Conservation (phyloP, 2,329 filamentous ascomycete species). For the Aspergillus tamarii region DNA sequence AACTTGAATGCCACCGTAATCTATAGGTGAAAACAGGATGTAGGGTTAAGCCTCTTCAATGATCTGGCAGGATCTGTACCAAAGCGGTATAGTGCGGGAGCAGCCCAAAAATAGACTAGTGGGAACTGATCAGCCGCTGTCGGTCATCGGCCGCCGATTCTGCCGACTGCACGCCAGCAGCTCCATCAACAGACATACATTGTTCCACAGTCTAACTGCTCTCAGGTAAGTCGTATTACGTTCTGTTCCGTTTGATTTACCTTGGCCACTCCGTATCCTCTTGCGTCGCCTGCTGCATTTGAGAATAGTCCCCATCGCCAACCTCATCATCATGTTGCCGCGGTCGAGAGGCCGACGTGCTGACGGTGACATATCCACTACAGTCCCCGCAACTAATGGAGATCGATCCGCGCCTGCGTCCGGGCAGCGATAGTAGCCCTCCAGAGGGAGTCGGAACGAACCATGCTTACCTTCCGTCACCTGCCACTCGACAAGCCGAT, state of each 20-base stretch:
- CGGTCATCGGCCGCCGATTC: conserved; percentile 9
- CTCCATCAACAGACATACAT: background rate
- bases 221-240: background rate
- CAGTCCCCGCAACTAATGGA: conserved; percentile 32
- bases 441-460: conserved; percentile 13
- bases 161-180: conserved; percentile 1
- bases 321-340: background rate
- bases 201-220: background rate
- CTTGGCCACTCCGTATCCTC: background rate
- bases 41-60: no score
- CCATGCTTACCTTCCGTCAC: conserved; percentile 14
- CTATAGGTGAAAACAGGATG: no score
- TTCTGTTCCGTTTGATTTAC: background rate
- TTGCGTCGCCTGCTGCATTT: background rate
- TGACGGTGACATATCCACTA: conserved; percentile 14
- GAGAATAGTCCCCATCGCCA: background rate
- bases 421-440: conserved; percentile 21
- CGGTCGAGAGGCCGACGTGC: conserved; percentile 2
- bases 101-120: background rate
- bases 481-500: conserved; percentile 14
- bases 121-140: background rate
- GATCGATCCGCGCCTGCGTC: conserved; percentile 38
- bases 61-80: no score
- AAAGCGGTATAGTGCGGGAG: background rate
- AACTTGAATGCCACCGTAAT: no score